These are phyloP conservation scores for Achaetomium macrosporum DNA, from an alignment of 2,329 filamentous ascomycete species.

Conservation along the genomic window DNA sequence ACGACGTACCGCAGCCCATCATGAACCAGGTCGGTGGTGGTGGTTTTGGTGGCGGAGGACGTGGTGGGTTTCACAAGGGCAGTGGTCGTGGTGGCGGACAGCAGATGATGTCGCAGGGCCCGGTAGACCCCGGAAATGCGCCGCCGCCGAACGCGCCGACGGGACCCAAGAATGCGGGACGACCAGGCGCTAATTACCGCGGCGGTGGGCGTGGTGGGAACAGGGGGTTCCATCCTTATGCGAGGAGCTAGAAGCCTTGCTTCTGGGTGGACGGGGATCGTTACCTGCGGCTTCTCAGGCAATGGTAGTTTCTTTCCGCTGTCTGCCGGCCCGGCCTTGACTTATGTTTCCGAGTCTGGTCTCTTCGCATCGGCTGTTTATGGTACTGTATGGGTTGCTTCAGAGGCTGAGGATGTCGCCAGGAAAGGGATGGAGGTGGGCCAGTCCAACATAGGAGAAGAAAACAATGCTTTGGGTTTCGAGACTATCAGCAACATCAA, in stretches of 20 bases:
- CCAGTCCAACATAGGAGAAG: not conserved
- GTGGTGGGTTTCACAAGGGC: slow-evolving; percentile 35
- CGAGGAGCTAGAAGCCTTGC: slow-evolving; percentile 22
- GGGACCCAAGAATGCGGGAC: slow-evolving; percentile 90
- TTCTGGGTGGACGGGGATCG: not conserved
- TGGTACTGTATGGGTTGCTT: not conserved
- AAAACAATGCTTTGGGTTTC: not conserved
- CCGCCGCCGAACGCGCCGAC: slow-evolving; percentile 83
- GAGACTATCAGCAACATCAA: not conserved
- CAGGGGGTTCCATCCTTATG: slow-evolving; percentile 76
- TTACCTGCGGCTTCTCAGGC: no score
- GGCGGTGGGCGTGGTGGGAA: slow-evolving; percentile 74
- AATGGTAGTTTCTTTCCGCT: no score
- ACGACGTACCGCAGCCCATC: slow-evolving; percentile 83
- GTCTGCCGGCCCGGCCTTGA: no score
- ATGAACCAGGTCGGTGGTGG: slow-evolving; percentile 40
- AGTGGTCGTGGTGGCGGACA: slow-evolving; percentile 22
- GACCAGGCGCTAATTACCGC: slow-evolving; percentile 86
- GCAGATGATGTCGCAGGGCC: slow-evolving; percentile 31
- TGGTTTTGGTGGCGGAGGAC: slow-evolving; percentile 30
- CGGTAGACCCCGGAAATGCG: slow-evolving; percentile 49
- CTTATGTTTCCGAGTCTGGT: no score
- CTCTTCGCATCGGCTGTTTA: no score
- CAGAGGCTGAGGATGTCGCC: not conserved
- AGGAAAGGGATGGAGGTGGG: not conserved